Evolutionary conservation across 129 eudicot genomes (phyloP), one percentile per base, ranked within the genome.

Genomic region (Escallonia rubra): DNA sequence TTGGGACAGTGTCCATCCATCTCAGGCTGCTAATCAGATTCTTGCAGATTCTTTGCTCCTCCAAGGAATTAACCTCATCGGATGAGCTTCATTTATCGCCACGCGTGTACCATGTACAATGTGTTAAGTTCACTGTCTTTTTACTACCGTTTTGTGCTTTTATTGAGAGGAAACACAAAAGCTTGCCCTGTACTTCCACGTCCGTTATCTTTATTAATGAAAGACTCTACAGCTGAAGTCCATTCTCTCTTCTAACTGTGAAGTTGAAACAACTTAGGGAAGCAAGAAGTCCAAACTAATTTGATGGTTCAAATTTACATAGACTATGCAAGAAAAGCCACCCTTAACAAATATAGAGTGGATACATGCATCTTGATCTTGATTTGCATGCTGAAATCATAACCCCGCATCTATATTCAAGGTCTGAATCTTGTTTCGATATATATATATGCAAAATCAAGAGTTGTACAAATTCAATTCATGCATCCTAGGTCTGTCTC

Each of bases 1-100:
- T 52, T 90, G 95, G 97, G 96, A 90, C 79, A 81, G 90, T 71
- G 88, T 83, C n/a, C 95, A 90, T 75, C 96, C 95, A 0, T 86
- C 95, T 44, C 73, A 86, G 74, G 94, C 96, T 6, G 91, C 96
- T 47, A 90, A 90, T 71, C 86, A 73, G 65, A 70, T 83, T 65
- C 84, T 90, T 15, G 90, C 96, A 5, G 93, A 86, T 74, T 43
- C 80, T n/a, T 78, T 89, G 67, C 44, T 89, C 77, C 38, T 71
- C 12, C 80, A 81, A 58, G 96, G 96, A 10, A 86, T 90, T 56
- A 4, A 48, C 53, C 95, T 90, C 53, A 83, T 89, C 53, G 61
- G 84, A 50, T 87, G 65, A 74, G 43, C 8, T 50, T 8, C 10
- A 1, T 8, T 50, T 50, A 50, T 50, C 10, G 10, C 12, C 10